phyloP scores from a whole-genome alignment of 139 green algal genomes.

The Chara braunii region DNA sequence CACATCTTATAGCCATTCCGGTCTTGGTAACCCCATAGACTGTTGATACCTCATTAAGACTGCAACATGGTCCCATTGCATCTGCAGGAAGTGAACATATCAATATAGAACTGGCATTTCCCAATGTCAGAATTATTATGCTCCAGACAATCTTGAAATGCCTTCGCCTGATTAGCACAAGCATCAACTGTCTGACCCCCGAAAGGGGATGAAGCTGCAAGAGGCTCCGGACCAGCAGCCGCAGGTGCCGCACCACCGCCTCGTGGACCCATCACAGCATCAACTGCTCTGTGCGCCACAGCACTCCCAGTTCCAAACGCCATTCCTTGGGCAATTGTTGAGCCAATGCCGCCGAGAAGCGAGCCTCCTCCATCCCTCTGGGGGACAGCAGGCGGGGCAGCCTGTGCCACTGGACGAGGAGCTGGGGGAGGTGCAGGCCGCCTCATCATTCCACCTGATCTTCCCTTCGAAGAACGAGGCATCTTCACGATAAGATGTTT shows the following conservation, averaged over 20 bases:
- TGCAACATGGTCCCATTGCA: constrained; percentile 4
- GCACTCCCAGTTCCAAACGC: constrained; percentile 43
- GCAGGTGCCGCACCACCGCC: background rate
- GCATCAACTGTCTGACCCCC: background rate
- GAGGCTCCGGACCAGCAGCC: background rate
- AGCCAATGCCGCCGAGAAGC: no score
- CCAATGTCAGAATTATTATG: constrained; percentile 26
- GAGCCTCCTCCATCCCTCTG: no score
- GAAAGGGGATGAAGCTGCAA: constrained; percentile 2
- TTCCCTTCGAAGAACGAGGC: no score
- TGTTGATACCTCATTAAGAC: no score
- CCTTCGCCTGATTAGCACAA: constrained; percentile 38
- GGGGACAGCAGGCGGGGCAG: no score
- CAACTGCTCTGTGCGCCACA: constrained; percentile 38
- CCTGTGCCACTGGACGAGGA: no score
- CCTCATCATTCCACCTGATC: no score
- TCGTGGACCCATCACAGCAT: constrained; percentile 42
- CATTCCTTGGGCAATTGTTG: no score
- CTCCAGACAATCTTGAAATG: constrained; percentile 41
- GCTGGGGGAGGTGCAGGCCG: no score
- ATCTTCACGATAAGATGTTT: no score
- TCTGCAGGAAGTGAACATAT: constrained; percentile 43
- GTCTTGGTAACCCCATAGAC: no score
- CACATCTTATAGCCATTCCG: no score
- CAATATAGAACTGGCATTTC: constrained; percentile 48